A percentile compares a stretch with the other conserved stretches of the same genome.
phyloP scores from a whole-genome alignment of 2,329 filamentous ascomycete species.

The Fusarium transvaalense region DNA sequence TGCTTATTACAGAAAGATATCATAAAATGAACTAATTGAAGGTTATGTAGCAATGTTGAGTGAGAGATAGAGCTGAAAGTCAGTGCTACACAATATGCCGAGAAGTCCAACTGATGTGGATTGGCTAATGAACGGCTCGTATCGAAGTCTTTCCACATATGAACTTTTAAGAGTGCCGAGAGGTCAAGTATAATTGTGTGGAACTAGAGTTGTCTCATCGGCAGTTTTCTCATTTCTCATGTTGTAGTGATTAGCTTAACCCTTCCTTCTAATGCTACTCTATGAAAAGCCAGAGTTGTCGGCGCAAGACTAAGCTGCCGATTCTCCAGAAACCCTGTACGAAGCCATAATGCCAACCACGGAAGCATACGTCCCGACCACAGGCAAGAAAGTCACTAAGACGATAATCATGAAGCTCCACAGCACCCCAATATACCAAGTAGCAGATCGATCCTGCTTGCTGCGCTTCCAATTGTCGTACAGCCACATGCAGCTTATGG shows the following conservation, averaged over 20 bases:
- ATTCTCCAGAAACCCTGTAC: constrained; percentile 52
- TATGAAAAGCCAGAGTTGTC: constrained; percentile 55
- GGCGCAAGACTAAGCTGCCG: constrained; percentile 57
- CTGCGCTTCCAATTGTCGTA: constrained; percentile 45
- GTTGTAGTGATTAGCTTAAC: neutral
- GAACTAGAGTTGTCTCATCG: no score
- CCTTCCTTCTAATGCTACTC: neutral
- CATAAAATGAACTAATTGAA: no score
- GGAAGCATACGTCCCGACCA: constrained; percentile 60
- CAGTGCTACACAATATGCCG: no score
- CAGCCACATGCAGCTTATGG: constrained; percentile 50
- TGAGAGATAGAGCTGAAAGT: no score
- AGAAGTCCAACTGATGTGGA: no score
- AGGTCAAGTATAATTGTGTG: no score
- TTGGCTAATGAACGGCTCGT: no score
- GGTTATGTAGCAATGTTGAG: no score
- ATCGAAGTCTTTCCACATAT: no score
- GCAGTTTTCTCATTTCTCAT: neutral
- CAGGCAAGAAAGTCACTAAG: constrained; percentile 53
- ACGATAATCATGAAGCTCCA: constrained; percentile 20
- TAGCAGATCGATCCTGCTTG: neutral
- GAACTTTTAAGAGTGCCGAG: no score
- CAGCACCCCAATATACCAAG: constrained; percentile 10
- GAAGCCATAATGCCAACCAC: constrained; percentile 52
- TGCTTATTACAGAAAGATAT: no score